phyloP scores from a whole-genome alignment of 495 filamentous ascomycete species.

The Aspergillus campestris region DNA sequence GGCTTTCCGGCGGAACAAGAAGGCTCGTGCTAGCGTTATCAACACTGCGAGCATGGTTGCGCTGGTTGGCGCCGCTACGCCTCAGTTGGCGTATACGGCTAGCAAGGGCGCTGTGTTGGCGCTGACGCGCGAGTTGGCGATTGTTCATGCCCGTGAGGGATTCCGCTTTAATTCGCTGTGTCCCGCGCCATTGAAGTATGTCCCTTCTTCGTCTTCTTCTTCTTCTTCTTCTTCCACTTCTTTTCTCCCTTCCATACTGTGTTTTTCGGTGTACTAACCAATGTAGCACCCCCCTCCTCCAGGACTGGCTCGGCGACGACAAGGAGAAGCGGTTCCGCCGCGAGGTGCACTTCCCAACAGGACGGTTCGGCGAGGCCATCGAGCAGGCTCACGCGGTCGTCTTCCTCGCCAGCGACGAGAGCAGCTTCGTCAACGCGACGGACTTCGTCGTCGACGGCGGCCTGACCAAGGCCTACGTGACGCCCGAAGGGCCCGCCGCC shows the following conservation, averaged over 20 bases:
- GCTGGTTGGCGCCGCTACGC: slow-evolving; percentile 85
- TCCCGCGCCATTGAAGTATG: slow-evolving; percentile 80
- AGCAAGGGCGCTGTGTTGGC: slow-evolving; percentile 91
- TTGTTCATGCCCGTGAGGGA: slow-evolving; percentile 78
- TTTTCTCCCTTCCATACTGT: too few relatives aligned
- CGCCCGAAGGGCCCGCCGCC: slow-evolving; percentile 71
- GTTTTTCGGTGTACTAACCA: background rate
- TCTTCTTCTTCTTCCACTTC: background rate
- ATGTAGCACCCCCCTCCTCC: slow-evolving; percentile 62
- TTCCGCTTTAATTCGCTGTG: slow-evolving; percentile 87
- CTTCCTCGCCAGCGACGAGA: slow-evolving; percentile 91
- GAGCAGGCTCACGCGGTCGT: slow-evolving; percentile 92
- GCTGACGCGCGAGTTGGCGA: slow-evolving; percentile 70
- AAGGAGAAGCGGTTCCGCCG: slow-evolving; percentile 71
- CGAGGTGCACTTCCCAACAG: slow-evolving; percentile 90
- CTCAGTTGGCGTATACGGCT: slow-evolving; percentile 92
- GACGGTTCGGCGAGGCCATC: slow-evolving; percentile 92
- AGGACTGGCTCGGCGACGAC: slow-evolving; percentile 94
- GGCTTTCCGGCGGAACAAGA: slow-evolving; percentile 68
- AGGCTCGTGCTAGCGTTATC: slow-evolving; percentile 74
- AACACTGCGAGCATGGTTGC: slow-evolving; percentile 95
- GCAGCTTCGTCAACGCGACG: slow-evolving; percentile 83
- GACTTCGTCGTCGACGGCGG: slow-evolving; percentile 97
- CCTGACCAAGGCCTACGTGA: slow-evolving; percentile 93
- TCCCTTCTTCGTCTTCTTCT: background rate